These are phyloP conservation scores for Wickerhamomyces sydowiorum DNA, from an alignment of 805 yeast species.

Conservation along the genomic window DNA sequence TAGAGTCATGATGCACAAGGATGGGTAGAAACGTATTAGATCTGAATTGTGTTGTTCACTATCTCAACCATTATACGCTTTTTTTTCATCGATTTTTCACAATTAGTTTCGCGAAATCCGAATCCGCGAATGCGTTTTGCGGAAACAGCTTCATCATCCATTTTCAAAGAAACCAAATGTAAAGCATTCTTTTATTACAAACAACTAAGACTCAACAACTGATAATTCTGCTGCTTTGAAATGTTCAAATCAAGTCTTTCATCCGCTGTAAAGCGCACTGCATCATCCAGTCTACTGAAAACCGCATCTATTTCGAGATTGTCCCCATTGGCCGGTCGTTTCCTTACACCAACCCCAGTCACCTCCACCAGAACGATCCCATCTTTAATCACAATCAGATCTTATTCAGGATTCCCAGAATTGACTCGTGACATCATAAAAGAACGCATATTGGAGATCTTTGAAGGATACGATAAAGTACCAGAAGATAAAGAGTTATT, in stretches of 20 bases:
- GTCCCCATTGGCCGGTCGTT: too few species aligned
- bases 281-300: too few species aligned
- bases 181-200: too few species aligned
- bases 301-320: too few species aligned
- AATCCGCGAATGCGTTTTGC: too few species aligned
- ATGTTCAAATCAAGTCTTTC: background rate
- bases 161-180: too few species aligned
- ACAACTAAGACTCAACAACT: too few species aligned
- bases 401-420: conserved; percentile 54
- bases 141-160: too few species aligned
- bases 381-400: conserved; percentile 20
- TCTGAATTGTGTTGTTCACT: background rate
- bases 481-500: conserved; percentile 27
- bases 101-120: too few species aligned
- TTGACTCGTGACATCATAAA: conserved; percentile 57
- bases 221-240: too few species aligned
- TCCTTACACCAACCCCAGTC: too few species aligned
- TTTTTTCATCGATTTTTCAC: background rate
- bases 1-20: conserved; percentile 3
- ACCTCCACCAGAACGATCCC: background rate
- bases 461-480: conserved; percentile 60
- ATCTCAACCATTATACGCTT: background rate
- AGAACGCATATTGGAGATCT: conserved; percentile 56
- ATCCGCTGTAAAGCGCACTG: background rate
- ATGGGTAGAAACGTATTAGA: too few species aligned